Evolutionary conservation across 768 basidiomycete genomes (phyloP).

Genomic region (Russula sp.): DNA sequence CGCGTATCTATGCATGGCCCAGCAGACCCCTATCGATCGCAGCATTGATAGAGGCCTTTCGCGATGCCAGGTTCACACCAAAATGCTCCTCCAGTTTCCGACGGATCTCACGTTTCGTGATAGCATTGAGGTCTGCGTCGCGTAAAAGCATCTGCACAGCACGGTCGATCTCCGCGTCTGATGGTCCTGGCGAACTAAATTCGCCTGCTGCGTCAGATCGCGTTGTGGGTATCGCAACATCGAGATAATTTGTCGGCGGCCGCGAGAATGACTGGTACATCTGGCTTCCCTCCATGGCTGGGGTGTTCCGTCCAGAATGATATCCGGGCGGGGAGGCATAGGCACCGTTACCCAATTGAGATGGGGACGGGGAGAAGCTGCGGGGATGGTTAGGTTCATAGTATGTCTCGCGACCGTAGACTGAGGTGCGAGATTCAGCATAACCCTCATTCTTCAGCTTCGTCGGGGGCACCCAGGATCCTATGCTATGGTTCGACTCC

Average conservation of each 20-base stretch:
- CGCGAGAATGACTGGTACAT: slow-evolving; percentile 59
- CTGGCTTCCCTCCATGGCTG: slow-evolving; percentile 32
- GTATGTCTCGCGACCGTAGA: slow-evolving; percentile 83
- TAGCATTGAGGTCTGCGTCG: slow-evolving; percentile 75
- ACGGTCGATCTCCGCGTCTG: slow-evolving; percentile 64
- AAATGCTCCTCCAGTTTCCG: slow-evolving; percentile 76
- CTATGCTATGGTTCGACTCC: slow-evolving; percentile 92
- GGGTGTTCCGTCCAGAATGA: slow-evolving; percentile 72
- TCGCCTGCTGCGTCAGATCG: slow-evolving; percentile 44
- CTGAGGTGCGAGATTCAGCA: slow-evolving; percentile 67
- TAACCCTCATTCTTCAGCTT: slow-evolving; percentile 69
- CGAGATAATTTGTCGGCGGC: slow-evolving; percentile 70
- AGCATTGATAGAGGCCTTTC: slow-evolving; percentile 69
- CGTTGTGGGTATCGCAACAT: slow-evolving; percentile 52
- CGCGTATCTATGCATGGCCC: slow-evolving; percentile 23
- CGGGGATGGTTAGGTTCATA: slow-evolving; percentile 49
- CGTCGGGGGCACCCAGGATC: slow-evolving; percentile 81
- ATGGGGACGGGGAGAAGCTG: slow-evolving; percentile 56
- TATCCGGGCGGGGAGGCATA: slow-evolving; percentile 54
- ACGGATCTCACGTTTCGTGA: slow-evolving; percentile 90
- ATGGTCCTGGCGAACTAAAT: slow-evolving; percentile 41
- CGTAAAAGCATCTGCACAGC: slow-evolving; percentile 68
- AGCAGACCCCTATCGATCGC: slow-evolving; percentile 68
- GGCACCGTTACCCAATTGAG: slow-evolving; percentile 51
- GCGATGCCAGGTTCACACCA: slow-evolving; percentile 64